Evolutionary conservation across 73 alveolate genomes (phyloP).

Genomic region (Effrenium voratum): DNA sequence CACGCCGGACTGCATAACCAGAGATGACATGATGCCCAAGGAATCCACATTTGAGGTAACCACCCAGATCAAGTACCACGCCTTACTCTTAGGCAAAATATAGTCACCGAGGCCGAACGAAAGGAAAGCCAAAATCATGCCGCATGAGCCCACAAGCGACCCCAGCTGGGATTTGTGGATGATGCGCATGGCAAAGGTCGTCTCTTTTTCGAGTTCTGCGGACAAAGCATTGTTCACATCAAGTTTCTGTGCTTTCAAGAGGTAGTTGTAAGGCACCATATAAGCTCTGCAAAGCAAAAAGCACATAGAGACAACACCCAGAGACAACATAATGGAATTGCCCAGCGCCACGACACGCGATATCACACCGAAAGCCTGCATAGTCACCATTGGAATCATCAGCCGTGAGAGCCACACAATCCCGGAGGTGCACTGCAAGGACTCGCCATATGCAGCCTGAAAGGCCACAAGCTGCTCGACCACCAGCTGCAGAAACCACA

Average conservation of each 20-base stretch:
- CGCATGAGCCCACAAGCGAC: neutral
- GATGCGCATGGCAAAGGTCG: conserved; percentile 46
- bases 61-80: neutral
- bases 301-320: neutral
- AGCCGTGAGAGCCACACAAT: conserved; percentile 28
- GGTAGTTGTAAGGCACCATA: neutral
- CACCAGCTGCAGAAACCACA: conserved; percentile 58
- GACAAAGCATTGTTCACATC: neutral
- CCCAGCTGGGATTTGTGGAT: neutral
- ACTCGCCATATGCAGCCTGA: conserved; percentile 44
- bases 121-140: conserved; percentile 34
- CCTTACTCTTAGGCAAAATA: neutral
- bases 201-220: conserved; percentile 10
- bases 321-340: neutral
- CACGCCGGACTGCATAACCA: conserved; percentile 29
- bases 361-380: neutral
- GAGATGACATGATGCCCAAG: neutral
- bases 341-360: neutral
- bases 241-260: neutral
- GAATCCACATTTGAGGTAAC: conserved; percentile 31
- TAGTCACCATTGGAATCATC: neutral
- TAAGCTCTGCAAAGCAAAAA: conserved; percentile 13
- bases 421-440: neutral
- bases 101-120: neutral
- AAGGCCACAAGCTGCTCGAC: conserved; percentile 45